A percentile compares a stretch with the other conserved stretches of the same genome.
These are phyloP conservation scores for Trametes sanguinea DNA, from an alignment of 768 basidiomycete genomes.

Conservation along the genomic window DNA sequence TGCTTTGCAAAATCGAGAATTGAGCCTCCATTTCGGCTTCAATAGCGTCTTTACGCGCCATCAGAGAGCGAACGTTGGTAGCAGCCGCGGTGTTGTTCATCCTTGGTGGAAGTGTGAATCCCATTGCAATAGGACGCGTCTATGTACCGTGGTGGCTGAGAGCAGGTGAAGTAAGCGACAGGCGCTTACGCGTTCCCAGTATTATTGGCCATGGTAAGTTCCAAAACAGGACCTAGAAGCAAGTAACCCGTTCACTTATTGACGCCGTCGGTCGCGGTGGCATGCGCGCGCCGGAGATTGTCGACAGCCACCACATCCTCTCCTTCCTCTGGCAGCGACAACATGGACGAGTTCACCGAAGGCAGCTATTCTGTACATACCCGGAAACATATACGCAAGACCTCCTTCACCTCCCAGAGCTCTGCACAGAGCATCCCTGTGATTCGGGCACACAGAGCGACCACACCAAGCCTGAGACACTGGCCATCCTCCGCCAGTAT, in stretches of 20 bases:
- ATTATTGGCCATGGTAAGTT: too few species aligned
- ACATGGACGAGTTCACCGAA: constrained; percentile 22
- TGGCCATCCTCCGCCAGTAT: constrained; percentile 23
- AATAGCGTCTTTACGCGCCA: constrained; percentile 68
- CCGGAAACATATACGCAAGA: constrained; percentile 2
- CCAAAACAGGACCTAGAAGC: too few species aligned
- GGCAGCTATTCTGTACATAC: constrained; percentile 12
- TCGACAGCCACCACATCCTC: constrained; percentile 9
- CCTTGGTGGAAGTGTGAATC: constrained; percentile 46
- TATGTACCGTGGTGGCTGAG: not conserved
- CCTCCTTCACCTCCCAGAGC: constrained; percentile 22
- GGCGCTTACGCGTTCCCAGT: not conserved
- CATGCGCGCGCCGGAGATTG: not conserved
- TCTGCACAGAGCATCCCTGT: constrained; percentile 15
- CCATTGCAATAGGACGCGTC: constrained; percentile 38
- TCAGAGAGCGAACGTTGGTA: constrained; percentile 63
- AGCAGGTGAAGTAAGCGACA: not conserved
- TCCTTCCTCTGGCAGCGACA: not conserved
- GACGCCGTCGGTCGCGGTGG: not conserved
- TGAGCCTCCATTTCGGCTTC: constrained; percentile 71
- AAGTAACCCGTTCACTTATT: not conserved
- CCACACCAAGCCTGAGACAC: constrained; percentile 22
- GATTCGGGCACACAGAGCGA: constrained; percentile 19
- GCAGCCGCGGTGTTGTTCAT: constrained; percentile 43
- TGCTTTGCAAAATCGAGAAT: constrained; percentile 60